Evolutionary conservation across 176 grass and related monocot genomes (phyloP).

Genomic region (Otatea glauca): DNA sequence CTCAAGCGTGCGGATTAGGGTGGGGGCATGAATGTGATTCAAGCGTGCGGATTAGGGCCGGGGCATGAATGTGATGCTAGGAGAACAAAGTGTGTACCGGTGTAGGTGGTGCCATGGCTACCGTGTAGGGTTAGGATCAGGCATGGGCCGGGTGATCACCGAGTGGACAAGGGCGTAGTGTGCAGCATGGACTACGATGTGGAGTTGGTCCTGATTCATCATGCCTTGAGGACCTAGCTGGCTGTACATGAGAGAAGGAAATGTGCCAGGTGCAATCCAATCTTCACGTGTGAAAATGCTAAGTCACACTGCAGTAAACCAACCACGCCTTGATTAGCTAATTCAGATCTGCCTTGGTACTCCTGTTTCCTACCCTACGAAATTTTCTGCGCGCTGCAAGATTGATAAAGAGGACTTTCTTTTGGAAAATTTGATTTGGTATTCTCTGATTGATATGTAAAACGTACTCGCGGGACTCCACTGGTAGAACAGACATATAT

Average conservation of each 20-base stretch:
- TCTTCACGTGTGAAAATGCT: neutral
- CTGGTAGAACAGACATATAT: too few species aligned
- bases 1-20: neutral
- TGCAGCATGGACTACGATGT: neutral
- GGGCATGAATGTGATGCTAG: slow-evolving; percentile 17
- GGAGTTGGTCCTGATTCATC: slow-evolving; percentile 13
- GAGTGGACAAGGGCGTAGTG: slow-evolving; percentile 9
- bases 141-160: neutral
- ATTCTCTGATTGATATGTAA: neutral
- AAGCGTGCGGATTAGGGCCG: neutral
- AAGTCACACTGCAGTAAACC: neutral
- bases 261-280: neutral
- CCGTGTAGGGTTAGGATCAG: slow-evolving; percentile 22
- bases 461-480: too few species aligned
- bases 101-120: slow-evolving; percentile 41
- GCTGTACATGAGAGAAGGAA: neutral
- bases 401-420: neutral
- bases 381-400: neutral
- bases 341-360: neutral
- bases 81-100: neutral
- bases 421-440: neutral
- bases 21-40: neutral
- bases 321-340: neutral
- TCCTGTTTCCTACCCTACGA: neutral
- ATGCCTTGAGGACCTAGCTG: neutral